These are phyloP conservation scores for Barnettozyma botsteinii DNA, from an alignment of 805 yeast species.

Conservation along the genomic window DNA sequence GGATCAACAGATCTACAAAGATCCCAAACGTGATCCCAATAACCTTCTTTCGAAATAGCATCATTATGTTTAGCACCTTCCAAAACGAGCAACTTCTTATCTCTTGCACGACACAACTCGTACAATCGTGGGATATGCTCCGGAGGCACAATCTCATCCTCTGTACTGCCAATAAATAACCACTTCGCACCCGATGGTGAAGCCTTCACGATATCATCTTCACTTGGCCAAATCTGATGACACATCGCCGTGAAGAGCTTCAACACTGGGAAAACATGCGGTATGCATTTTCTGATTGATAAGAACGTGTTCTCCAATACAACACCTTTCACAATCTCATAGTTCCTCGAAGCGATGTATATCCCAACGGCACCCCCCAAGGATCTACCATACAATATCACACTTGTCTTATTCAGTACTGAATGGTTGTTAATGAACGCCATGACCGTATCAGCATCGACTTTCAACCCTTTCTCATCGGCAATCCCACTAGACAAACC, in stretches of 20 bases:
- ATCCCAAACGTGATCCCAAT: slow-evolving; percentile 65
- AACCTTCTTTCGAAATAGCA: slow-evolving; percentile 65
- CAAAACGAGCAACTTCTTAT: slow-evolving; percentile 50
- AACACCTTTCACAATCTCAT: slow-evolving; percentile 50
- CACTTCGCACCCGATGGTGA: slow-evolving; percentile 50
- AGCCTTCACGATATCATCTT: slow-evolving; percentile 45
- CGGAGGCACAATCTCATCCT: slow-evolving; percentile 93
- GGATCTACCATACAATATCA: slow-evolving; percentile 81
- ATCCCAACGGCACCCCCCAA: slow-evolving; percentile 94
- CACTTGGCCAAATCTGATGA: slow-evolving; percentile 81
- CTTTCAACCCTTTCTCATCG: slow-evolving; percentile 70
- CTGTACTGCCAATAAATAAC: slow-evolving; percentile 62
- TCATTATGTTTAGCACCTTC: slow-evolving; percentile 75
- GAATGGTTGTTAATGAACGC: slow-evolving; percentile 48
- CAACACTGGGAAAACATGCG: slow-evolving; percentile 69
- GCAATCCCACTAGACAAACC: slow-evolving; percentile 77
- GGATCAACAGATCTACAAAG: slow-evolving; percentile 38
- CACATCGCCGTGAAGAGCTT: slow-evolving; percentile 53
- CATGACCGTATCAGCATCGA: slow-evolving; percentile 73
- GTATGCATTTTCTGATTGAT: slow-evolving; percentile 62
- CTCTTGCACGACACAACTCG: slow-evolving; percentile 42
- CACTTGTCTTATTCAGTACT: slow-evolving; percentile 44
- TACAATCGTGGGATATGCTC: slow-evolving; percentile 62
- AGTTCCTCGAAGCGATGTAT: slow-evolving; percentile 61
- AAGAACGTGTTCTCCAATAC: slow-evolving; percentile 85